Percentiles rank a stretch among this genome's conserved stretches.
phyloP scores from a whole-genome alignment of 306 rosid genomes.

The Castanopsis chinensis region DNA sequence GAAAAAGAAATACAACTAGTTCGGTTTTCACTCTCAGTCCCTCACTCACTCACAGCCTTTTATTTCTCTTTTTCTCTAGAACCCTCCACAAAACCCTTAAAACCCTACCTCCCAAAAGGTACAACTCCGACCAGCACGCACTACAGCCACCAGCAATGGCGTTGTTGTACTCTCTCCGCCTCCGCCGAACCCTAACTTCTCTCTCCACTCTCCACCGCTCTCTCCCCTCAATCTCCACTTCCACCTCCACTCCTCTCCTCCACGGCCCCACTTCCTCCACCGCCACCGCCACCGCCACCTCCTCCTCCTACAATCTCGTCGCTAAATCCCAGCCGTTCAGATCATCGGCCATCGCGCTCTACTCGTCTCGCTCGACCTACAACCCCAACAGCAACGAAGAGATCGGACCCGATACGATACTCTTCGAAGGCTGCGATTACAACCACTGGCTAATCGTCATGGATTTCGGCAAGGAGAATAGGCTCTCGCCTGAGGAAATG shows the following conservation, averaged over 20 bases:
- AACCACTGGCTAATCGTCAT: constrained; percentile 82
- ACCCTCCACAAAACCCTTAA: constrained; percentile 31
- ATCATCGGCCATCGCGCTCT: constrained; percentile 33
- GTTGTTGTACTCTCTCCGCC: constrained; percentile 42
- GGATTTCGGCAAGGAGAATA: constrained; percentile 53
- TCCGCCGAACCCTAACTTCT: constrained; percentile 43
- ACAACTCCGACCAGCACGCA: no score
- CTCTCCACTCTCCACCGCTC: constrained; percentile 39
- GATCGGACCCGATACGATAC: constrained; percentile 65
- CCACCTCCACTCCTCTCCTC: constrained; percentile 7
- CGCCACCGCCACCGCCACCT: neutral
- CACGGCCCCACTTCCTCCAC: neutral
- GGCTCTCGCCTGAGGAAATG: constrained; percentile 58
- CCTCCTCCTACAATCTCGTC: neutral
- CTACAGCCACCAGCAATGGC: constrained; percentile 38
- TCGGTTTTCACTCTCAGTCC: no score
- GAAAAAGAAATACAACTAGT: no score
- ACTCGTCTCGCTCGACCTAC: constrained; percentile 31
- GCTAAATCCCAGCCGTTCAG: constrained; percentile 39
- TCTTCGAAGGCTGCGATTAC: constrained; percentile 90
- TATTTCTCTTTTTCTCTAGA: neutral
- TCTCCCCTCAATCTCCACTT: constrained; percentile 10
- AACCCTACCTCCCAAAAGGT: constrained; percentile 20
- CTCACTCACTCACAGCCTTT: no score
- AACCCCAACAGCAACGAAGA: constrained; percentile 25